Evolutionary conservation across 1,284 basidiomycete genomes (phyloP), one percentile per base, ranked within the genome.

Genomic region (Cystobasidiaceae sp.): DNA sequence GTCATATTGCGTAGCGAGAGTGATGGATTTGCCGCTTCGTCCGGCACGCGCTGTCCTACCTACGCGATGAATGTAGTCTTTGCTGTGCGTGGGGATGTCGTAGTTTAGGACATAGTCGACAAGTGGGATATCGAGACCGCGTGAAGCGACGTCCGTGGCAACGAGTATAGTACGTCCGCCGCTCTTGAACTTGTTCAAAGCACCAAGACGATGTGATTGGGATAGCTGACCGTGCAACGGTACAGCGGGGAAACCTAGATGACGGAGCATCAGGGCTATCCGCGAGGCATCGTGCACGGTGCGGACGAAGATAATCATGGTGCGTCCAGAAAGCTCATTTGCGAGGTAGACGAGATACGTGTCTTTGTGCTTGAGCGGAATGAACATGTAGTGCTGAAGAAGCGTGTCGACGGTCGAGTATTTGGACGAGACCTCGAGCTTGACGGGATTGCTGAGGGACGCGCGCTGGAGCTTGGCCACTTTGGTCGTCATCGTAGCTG

Each of bases 401-500:
- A 98, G 81, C 0, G 94, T 97, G 37, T 90, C 90, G 50, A 97
- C 96, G 7, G 96, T 98, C 72, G 93, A 90, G 78, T 98, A 97
- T 89, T 97, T 97, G 72, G 89, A 85, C 39, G 86, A 90, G 1
- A 96, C 92, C 78, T 98, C 93, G 6, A 98, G 86, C 69, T 90
- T 84, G n/a, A 97, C 85, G 6, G 96, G 96, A 75, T 96, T 96
- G 58, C 85, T 85, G 73, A 98, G 81, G 81, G 89, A 92, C n/a
- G 96, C 94, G 61, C 96, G 81, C 77, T 98, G 94, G 7, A 99
- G 81, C 78, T 98, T 97, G 25, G 91, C 93, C 9, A 99, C 93
- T 78, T 97, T 98, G 23, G 92, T 96, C 2, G 94, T 97, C 93
- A 99, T 98, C n/a, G 96, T 99, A 0, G 96, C 96, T 15, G 93